These are phyloP conservation scores for Starmerella ratchasimensis DNA, from an alignment of 805 yeast genomes.

Conservation along the genomic window DNA sequence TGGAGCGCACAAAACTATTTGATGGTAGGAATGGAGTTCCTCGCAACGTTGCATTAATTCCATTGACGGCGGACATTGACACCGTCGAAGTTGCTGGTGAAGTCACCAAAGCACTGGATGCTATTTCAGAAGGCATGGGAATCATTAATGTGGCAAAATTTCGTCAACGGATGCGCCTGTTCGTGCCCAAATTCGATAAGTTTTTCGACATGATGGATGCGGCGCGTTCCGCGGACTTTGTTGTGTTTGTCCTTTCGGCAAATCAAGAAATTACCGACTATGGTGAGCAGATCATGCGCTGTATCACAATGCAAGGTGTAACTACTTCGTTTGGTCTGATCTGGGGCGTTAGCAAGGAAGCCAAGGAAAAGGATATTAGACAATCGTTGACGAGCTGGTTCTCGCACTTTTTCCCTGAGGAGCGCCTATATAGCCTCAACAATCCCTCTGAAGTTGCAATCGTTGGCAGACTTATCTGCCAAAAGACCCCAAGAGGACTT, in stretches of 20 bases:
- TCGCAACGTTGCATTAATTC: conserved; percentile 66
- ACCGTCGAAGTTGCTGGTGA: conserved; percentile 21
- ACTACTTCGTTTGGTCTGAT: conserved; percentile 69
- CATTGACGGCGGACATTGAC: conserved; percentile 61
- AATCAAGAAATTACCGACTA: conserved; percentile 64
- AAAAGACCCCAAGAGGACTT: conserved; percentile 70
- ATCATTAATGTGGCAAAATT: conserved; percentile 47
- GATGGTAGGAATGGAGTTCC: conserved; percentile 72
- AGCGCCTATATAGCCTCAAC: conserved; percentile 61
- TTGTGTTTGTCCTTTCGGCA: conserved; percentile 81
- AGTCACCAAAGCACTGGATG: conserved; percentile 13
- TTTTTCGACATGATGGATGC: conserved; percentile 67
- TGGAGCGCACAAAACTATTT: conserved; percentile 52
- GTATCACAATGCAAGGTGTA: conserved; percentile 84
- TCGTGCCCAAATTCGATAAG: conserved; percentile 50
- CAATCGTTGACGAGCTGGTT: conserved; percentile 53
- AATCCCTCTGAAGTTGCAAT: conserved; percentile 53
- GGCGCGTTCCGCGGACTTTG: conserved; percentile 79
- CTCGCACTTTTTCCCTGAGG: conserved; percentile 68
- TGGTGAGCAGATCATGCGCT: conserved; percentile 84
- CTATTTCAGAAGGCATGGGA: conserved; percentile 18
- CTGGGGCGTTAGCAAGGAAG: conserved; percentile 58
- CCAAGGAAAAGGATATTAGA: conserved; percentile 57
- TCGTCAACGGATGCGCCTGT: conserved; percentile 55
- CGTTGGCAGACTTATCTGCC: conserved; percentile 64